These are phyloP conservation scores for Herpotrichia juniperi DNA, from an alignment of 2,329 filamentous ascomycete species.

Conservation along the genomic window DNA sequence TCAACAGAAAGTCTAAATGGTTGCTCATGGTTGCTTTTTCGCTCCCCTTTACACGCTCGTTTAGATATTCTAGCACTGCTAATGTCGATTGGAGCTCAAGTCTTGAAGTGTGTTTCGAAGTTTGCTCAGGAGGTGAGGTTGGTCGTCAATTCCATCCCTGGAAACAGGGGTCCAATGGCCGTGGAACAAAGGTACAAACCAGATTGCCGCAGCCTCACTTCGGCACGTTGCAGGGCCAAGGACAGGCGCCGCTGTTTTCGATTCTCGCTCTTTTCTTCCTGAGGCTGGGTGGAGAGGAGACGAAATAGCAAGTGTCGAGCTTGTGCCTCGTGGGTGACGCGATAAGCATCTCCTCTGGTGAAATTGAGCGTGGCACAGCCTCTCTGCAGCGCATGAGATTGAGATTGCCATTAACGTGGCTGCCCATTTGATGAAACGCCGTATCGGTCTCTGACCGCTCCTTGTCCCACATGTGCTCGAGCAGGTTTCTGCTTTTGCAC, in stretches of 20 bases:
- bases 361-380: constrained; percentile 2
- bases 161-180: background rate
- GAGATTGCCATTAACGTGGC: background rate
- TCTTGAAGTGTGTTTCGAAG: background rate
- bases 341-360: background rate
- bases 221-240: background rate
- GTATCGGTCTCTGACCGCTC: background rate
- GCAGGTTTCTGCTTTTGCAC: too few relatives aligned
- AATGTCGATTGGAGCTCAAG: background rate
- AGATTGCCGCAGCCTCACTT: too few relatives aligned
- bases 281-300: too few relatives aligned
- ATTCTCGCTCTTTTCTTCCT: too few relatives aligned
- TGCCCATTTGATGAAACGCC: background rate
- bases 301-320: too few relatives aligned
- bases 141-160: background rate
- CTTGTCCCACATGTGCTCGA: too few relatives aligned
- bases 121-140: background rate
- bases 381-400: background rate
- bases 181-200: too few relatives aligned
- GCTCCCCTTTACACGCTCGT: background rate
- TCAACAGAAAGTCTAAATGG: constrained; percentile 11
- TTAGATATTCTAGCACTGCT: background rate
- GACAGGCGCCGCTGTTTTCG: too few relatives aligned
- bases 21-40: background rate
- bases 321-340: too few relatives aligned